Evolutionary conservation across 2,329 filamentous ascomycete species (phyloP), one percentile per base, ranked within the genome.

Genomic region (Pseudogymnoascus sp.): DNA sequence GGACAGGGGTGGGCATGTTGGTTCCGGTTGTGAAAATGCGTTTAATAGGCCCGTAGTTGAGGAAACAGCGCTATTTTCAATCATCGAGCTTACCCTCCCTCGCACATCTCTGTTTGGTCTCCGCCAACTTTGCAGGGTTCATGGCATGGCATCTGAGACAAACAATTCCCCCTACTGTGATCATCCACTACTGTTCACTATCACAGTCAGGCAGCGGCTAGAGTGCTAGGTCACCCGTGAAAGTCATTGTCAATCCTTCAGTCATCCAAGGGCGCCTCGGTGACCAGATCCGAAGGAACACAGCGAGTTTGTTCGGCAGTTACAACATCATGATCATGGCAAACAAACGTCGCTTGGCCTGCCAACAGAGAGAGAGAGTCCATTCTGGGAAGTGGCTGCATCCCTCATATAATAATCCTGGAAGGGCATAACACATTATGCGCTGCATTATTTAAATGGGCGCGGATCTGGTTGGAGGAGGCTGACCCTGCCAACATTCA

Each of bases 351-450:
- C 50, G 50, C 29, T 19, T 56, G 50, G 7, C 29, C 17, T 17
- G 6, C 29, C 11, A 53, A 15, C 23, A 56, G 50, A 21, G 50
- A 56, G 26, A 33, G 29, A 21, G 11, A 7, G n/a, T 33, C 50
- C 50, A 33, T 56, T 56, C 29, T 56, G 17, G 50, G 50, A 56
- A 11, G 50, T 56, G 50, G 50, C 50, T 56, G 50, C 50, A 56
- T 56, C 50, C 29, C 17, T 56, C 50, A 56, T 56, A 56, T 56
- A 56, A 56, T 33, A 26, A 56, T 56, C 50, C 50, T 56, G 10
- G 46, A 17, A 35, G 50, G 29, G 29, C 10, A 56, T 56, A 56
- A 6, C 50, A 56, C 50, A 19, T 21, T 56, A 56, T 56, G 50
- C 50, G 17, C 17, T 56, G 50, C 29, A 56, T 33, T 56, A 56